These are phyloP conservation scores for Paradendryphiella salina DNA, from an alignment of 2,329 filamentous ascomycete genomes.

Conservation along the genomic window DNA sequence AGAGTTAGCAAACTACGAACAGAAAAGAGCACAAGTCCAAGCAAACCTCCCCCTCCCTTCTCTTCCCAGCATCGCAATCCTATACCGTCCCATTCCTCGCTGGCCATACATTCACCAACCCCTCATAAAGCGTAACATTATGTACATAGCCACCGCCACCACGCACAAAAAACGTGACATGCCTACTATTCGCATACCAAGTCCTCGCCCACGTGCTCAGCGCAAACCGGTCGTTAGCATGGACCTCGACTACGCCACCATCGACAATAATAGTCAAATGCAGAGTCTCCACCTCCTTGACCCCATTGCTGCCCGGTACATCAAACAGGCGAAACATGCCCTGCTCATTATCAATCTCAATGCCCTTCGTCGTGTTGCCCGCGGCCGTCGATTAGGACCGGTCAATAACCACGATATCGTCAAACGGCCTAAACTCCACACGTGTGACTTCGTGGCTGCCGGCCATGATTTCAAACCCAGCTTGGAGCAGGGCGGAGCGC, in stretches of 20 bases:
- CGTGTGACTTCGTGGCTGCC: constrained; percentile 49
- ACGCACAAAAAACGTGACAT: constrained; percentile 24
- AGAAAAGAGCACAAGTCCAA: too few relatives aligned
- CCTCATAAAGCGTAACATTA: constrained; percentile 32
- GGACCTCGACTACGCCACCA: constrained; percentile 43
- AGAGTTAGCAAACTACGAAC: too few relatives aligned
- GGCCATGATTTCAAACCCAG: constrained; percentile 50
- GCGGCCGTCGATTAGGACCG: constrained; percentile 50
- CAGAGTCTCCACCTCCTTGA: constrained; percentile 44
- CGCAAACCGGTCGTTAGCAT: constrained; percentile 50
- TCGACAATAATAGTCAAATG: constrained; percentile 50
- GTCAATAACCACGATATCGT: constrained; percentile 52
- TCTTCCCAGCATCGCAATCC: too few relatives aligned
- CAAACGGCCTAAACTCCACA: constrained; percentile 40
- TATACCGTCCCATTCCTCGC: background rate
- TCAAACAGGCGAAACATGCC: constrained; percentile 51
- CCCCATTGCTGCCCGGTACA: constrained; percentile 27
- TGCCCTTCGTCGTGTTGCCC: constrained; percentile 46
- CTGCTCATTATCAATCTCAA: constrained; percentile 45
- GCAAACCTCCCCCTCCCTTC: too few relatives aligned
- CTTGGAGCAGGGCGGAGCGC: constrained; percentile 44
- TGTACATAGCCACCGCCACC: constrained; percentile 24
- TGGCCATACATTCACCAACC: constrained; percentile 21
- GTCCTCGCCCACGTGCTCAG: constrained; percentile 51
- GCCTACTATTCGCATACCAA: constrained; percentile 32